Evolutionary conservation across 805 yeast species (phyloP).

Genomic region (Starmerella stigmatis): DNA sequence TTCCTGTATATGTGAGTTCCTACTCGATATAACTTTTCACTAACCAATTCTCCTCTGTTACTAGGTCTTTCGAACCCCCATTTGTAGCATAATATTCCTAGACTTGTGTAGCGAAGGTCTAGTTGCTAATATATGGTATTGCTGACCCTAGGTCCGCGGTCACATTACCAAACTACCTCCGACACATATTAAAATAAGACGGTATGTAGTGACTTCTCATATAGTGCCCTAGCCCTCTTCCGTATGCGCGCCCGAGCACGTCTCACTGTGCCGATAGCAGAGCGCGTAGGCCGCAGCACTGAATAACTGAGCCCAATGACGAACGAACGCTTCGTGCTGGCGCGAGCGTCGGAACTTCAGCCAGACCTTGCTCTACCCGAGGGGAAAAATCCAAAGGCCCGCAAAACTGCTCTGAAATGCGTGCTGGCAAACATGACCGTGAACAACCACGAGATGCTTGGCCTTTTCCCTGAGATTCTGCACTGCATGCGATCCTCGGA

Average conservation of each 20-base stretch:
- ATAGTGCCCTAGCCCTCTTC: background rate
- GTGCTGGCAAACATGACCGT: slow-evolving; percentile 74
- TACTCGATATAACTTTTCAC: no score
- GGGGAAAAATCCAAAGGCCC: slow-evolving; percentile 30
- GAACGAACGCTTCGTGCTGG: slow-evolving; percentile 18
- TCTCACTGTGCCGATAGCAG: background rate
- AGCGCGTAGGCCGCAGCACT: background rate
- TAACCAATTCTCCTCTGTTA: no score
- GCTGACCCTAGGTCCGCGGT: no score
- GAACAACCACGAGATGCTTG: slow-evolving; percentile 66
- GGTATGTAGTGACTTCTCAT: background rate
- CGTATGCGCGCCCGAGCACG: background rate
- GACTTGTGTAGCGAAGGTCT: no score
- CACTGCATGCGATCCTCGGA: slow-evolving; percentile 42
- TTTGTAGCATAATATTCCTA: no score
- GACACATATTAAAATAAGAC: no score
- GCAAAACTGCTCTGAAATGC: slow-evolving; percentile 50
- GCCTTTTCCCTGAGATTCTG: slow-evolving; percentile 56
- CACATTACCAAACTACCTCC: no score
- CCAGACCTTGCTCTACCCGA: slow-evolving; percentile 30
- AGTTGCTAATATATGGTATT: no score
- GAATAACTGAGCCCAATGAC: slow-evolving; percentile 1
- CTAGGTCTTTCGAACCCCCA: no score
- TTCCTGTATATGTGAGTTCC: no score
- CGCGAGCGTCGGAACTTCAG: slow-evolving; percentile 32